Evolutionary conservation across 2,329 filamentous ascomycete genomes (phyloP).

Genomic region (Aspergillus awamori): DNA sequence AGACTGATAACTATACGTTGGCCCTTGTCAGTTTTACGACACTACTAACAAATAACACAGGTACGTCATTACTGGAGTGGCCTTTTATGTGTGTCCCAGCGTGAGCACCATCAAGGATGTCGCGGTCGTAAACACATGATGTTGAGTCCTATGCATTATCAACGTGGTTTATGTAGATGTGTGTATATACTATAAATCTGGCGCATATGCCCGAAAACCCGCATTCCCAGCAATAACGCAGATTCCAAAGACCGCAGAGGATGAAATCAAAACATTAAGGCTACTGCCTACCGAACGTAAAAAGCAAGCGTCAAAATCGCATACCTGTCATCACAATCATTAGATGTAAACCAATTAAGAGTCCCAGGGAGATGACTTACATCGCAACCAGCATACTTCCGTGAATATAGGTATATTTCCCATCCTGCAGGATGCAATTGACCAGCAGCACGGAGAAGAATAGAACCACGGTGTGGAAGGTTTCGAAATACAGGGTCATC

Average conservation of each 20-base stretch:
- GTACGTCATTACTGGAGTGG: conserved; percentile 21
- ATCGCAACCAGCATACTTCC: conserved; percentile 65
- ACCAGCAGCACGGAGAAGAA: conserved; percentile 70
- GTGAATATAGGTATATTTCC: conserved; percentile 75
- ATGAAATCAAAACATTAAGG: neutral
- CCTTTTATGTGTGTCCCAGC: conserved; percentile 20
- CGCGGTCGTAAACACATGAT: neutral
- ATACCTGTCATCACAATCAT: conserved; percentile 14
- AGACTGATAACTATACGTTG: neutral
- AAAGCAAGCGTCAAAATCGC: conserved; percentile 16
- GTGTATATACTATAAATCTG: neutral
- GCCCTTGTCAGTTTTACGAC: too few relatives aligned
- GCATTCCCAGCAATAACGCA: neutral
- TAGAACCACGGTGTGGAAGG: conserved; percentile 71
- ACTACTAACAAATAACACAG: conserved; percentile 1
- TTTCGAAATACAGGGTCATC: conserved; percentile 75
- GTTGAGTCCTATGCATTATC: neutral
- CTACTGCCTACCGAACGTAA: conserved; percentile 12
- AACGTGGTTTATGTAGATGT: neutral
- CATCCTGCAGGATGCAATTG: conserved; percentile 69
- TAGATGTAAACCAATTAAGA: neutral
- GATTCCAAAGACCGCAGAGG: neutral
- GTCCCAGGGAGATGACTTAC: conserved; percentile 29
- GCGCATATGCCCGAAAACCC: neutral
- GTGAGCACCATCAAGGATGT: neutral